These are phyloP conservation scores for Plasmodium fragile DNA, from an alignment of 169 alveolate genomes.

Conservation along the genomic window DNA sequence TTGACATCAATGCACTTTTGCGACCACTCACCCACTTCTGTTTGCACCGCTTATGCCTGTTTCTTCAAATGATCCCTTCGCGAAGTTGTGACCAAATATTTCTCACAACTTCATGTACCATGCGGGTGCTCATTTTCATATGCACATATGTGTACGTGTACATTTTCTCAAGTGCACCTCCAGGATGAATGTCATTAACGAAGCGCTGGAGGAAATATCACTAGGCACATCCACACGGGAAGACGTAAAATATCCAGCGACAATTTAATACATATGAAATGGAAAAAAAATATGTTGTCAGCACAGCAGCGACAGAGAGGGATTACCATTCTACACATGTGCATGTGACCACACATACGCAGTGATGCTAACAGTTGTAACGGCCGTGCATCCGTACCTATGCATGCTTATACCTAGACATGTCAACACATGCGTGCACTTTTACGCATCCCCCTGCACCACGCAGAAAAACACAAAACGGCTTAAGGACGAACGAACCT, in stretches of 20 bases:
- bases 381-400: neutral
- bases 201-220: slow-evolving; percentile 36
- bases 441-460: neutral
- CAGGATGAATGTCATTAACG: slow-evolving; percentile 14
- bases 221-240: neutral
- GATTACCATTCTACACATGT: neutral
- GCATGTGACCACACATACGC: neutral
- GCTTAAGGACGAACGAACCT: slow-evolving; percentile 33
- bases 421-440: neutral
- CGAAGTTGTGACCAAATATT: neutral
- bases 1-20: neutral
- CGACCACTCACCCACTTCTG: neutral
- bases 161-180: slow-evolving; percentile 24
- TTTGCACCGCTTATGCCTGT: neutral
- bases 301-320: neutral
- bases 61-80: neutral
- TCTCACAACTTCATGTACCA: neutral
- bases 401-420: neutral
- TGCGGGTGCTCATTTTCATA: neutral
- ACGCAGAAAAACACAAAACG: slow-evolving; percentile 23
- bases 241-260: slow-evolving; percentile 7
- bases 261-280: neutral
- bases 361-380: neutral
- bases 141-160: neutral
- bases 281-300: neutral